Percentiles rank a stretch among this genome's conserved stretches.
phyloP scores from a whole-genome alignment of 768 basidiomycete species.

The Panellus pusillus region DNA sequence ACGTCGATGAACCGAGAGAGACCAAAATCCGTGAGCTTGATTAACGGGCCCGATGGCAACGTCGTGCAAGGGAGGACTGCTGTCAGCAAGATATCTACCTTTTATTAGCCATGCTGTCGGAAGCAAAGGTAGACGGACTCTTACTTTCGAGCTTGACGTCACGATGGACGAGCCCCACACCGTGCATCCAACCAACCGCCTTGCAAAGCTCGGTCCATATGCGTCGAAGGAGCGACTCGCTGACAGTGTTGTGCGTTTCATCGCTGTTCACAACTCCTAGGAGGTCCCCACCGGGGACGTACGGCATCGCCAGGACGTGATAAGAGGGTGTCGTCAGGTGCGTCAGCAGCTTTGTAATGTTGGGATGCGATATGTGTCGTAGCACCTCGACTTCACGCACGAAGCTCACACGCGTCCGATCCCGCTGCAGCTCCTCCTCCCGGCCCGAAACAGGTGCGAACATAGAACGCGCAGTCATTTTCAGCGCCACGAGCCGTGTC shows the following conservation, averaged over 20 bases:
- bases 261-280: slow-evolving; percentile 71
- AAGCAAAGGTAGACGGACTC: slow-evolving; percentile 18
- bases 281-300: slow-evolving; percentile 77
- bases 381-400: slow-evolving; percentile 83
- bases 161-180: slow-evolving; percentile 81
- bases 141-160: slow-evolving; percentile 85
- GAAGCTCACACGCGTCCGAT: slow-evolving; percentile 75
- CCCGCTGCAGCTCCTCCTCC: slow-evolving; percentile 51
- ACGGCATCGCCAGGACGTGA: slow-evolving; percentile 79
- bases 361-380: slow-evolving; percentile 82
- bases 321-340: slow-evolving; percentile 71
- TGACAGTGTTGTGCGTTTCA: slow-evolving; percentile 40
- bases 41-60: slow-evolving; percentile 50
- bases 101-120: not conserved
- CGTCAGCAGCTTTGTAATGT: slow-evolving; percentile 70
- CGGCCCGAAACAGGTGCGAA: slow-evolving; percentile 23
- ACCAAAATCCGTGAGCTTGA: slow-evolving; percentile 89
- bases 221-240: slow-evolving; percentile 45
- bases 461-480: slow-evolving; percentile 42
- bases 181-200: slow-evolving; percentile 87
- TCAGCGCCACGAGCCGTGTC: slow-evolving; percentile 44
- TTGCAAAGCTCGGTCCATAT: slow-evolving; percentile 77
- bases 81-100: slow-evolving; percentile 74
- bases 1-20: slow-evolving; percentile 83
- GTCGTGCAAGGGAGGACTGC: slow-evolving; percentile 40